Evolutionary conservation across 768 basidiomycete genomes (phyloP).

Genomic region (Astraeus odoratus): DNA sequence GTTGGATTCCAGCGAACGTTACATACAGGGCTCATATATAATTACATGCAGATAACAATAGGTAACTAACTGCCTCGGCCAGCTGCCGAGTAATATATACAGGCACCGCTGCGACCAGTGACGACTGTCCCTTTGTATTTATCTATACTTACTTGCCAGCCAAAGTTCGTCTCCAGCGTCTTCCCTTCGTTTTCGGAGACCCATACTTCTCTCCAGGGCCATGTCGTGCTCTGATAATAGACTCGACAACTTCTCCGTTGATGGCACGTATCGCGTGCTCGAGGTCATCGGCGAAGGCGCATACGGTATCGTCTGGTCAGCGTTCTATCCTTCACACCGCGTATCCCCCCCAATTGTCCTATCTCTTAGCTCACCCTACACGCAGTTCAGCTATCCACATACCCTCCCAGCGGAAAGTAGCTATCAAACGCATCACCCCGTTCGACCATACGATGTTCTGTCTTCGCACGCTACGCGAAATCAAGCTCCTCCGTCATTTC

Average conservation of each 20-base stretch:
- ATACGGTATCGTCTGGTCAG: slow-evolving; percentile 79
- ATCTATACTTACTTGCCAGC: background rate
- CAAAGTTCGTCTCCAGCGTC: too few relatives aligned
- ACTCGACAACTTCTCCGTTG: slow-evolving; percentile 43
- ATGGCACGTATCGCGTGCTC: slow-evolving; percentile 58
- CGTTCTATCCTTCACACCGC: slow-evolving; percentile 13
- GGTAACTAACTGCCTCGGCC: too few relatives aligned
- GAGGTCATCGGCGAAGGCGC: slow-evolving; percentile 93
- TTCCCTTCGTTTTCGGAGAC: too few relatives aligned
- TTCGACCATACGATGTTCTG: slow-evolving; percentile 96
- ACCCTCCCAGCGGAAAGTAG: slow-evolving; percentile 77
- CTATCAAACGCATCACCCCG: slow-evolving; percentile 93
- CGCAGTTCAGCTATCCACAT: slow-evolving; percentile 67
- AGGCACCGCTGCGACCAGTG: background rate
- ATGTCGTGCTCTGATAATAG: slow-evolving; percentile 21
- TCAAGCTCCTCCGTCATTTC: slow-evolving; percentile 89
- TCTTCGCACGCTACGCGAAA: slow-evolving; percentile 75
- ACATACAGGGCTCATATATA: too few relatives aligned
- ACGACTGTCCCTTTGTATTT: background rate
- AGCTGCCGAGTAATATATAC: background rate
- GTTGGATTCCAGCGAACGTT: too few relatives aligned
- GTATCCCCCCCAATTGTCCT: background rate
- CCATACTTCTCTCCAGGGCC: background rate
- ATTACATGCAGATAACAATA: too few relatives aligned
- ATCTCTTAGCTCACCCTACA: slow-evolving; percentile 4